Conservation (phyloP, 1,139 yeast genomes). For the Torulaspora pretoriensis region DNA sequence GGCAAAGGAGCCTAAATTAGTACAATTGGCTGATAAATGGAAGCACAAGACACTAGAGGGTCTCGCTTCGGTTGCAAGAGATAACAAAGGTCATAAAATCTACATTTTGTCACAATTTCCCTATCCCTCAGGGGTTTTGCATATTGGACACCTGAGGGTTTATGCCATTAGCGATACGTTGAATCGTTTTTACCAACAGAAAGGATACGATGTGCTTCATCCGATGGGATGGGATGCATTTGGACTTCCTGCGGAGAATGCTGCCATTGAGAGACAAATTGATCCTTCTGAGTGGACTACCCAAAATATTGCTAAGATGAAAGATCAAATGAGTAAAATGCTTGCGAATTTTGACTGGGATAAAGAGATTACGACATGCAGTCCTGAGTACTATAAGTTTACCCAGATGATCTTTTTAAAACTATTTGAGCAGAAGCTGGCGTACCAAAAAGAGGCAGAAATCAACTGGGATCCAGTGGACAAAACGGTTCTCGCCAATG, state of each 20-base stretch:
- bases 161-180: conserved; percentile 85
- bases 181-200: conserved; percentile 70
- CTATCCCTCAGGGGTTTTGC: conserved; percentile 88
- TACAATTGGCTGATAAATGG: conserved; percentile 31
- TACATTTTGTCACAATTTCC: conserved; percentile 89
- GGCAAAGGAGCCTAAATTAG: conserved; percentile 10
- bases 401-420: conserved; percentile 82
- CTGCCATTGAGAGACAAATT: conserved; percentile 81
- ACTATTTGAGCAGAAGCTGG: conserved; percentile 69
- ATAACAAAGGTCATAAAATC: conserved; percentile 15
- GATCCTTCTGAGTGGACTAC: conserved; percentile 83
- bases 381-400: conserved; percentile 85
- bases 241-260: conserved; percentile 97
- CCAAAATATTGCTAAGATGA: conserved; percentile 75
- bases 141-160: conserved; percentile 90
- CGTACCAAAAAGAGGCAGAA: conserved; percentile 79
- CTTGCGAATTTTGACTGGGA: conserved; percentile 93
- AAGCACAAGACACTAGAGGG: conserved; percentile 25
- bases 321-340: conserved; percentile 71
- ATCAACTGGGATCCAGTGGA: conserved; percentile 98
- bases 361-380: conserved; percentile 79
- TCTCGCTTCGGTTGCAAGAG: conserved; percentile 7
- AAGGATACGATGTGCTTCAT: conserved; percentile 75
- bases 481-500: conserved; percentile 89
- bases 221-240: conserved; percentile 99